Evolutionary conservation across 345 rosid species (phyloP).

Genomic region (Aquilaria yunnanensis): DNA sequence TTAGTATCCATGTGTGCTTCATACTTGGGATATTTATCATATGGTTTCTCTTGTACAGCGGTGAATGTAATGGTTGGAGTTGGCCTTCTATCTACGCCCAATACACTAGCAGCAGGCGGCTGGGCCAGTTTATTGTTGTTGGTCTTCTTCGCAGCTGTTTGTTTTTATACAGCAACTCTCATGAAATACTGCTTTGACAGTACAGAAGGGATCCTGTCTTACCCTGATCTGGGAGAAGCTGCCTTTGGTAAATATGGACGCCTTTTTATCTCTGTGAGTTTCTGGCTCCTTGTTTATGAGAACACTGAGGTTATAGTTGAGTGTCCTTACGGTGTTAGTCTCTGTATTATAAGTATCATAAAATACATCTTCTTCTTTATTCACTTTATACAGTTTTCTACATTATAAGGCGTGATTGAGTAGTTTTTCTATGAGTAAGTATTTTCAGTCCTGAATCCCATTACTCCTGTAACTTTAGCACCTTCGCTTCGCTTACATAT

Average conservation of each 20-base stretch:
- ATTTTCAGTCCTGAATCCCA: no score
- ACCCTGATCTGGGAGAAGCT: constrained; percentile 95
- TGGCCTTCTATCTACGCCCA: constrained; percentile 87
- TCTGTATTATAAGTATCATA: no score
- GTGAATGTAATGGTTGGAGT: constrained; percentile 90
- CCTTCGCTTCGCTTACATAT: no score
- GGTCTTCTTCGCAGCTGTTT: constrained; percentile 43
- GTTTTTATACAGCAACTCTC: constrained; percentile 83
- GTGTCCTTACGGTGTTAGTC: no score
- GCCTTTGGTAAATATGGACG: constrained; percentile 94
- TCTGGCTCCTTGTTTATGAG: not conserved
- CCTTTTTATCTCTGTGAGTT: constrained; percentile 65
- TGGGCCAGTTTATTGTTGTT: constrained; percentile 73
- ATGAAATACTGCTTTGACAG: constrained; percentile 83
- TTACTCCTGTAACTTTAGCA: no score
- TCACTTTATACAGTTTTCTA: no score
- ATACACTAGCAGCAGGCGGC: constrained; percentile 66
- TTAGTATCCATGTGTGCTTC: not conserved
- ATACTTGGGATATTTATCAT: not conserved
- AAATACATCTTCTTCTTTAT: no score
- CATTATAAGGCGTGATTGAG: no score
- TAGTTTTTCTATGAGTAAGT: no score
- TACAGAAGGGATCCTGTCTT: constrained; percentile 57
- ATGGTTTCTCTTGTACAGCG: constrained; percentile 30
- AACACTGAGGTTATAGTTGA: not conserved